Evolutionary conservation across 2,329 filamentous ascomycete species (phyloP), one percentile per base, ranked within the genome.

Genomic region (Geosmithia putterillii): DNA sequence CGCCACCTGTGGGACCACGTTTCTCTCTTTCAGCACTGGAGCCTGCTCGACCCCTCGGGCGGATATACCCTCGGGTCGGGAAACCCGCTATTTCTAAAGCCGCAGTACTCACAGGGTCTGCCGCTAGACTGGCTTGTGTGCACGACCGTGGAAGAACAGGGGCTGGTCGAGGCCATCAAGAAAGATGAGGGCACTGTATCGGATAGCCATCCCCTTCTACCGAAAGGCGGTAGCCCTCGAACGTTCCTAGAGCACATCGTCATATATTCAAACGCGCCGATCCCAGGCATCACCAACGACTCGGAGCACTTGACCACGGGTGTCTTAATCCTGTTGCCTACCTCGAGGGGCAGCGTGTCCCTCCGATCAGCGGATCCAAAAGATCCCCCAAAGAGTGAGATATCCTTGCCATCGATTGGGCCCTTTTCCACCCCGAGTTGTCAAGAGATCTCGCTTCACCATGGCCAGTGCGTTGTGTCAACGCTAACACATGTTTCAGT

Each of bases 41-140:
- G 54, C 43, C 22, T 66, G 4, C 53, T 54, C 23, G 48, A 63
- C 35, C 55, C 57, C 14, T 55, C 54, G 6, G 53, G 54, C 0
- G 63, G 62, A 1, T 55, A 52, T 46, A 51, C 55, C 3, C 44
- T 61, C 8, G 60, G 60, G 4, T 59, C 63, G 0, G 25, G 49
- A 1, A 65, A 63, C 35, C 54, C 61, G 3, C 42, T 59, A 7
- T 65, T 64, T 45, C 50, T 45, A 1, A 48, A 59, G 41, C 57
- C 60, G 0, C 58, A 64, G 18, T 67, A 65, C 46, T 43, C 49
- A 1, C 46, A 58, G 37, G 65, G 63, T 1, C 47, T 54, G 4
- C 63, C 63, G 0, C 42, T 54, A 37, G 62, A 68, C 48, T 68
- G 62, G 50, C 51, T 63, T 10, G 57, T 59, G 7, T 56, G 51